Evolutionary conservation across 2,329 filamentous ascomycete species (phyloP).

Genomic region (Volutella citrinella): DNA sequence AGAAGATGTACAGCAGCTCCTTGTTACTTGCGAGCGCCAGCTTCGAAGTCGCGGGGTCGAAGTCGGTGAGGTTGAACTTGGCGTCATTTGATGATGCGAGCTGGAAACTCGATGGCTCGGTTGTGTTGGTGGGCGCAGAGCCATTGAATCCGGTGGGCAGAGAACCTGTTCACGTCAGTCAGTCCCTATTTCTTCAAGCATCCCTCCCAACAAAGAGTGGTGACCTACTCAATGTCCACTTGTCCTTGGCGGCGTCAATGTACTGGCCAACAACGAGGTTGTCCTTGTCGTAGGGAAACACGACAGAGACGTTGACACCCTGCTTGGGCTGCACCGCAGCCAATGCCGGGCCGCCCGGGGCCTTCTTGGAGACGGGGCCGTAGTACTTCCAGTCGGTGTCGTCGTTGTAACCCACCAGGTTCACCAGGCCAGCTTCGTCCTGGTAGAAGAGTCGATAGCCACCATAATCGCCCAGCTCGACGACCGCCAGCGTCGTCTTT

Average conservation of each 20-base stretch:
- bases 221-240: no score
- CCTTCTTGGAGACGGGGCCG: conserved; percentile 14
- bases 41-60: no score
- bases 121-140: no score
- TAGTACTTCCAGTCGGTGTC: conserved; percentile 18
- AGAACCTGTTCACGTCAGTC: no score
- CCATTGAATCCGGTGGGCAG: no score
- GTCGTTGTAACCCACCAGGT: conserved; percentile 17
- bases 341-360: conserved; percentile 6
- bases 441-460: conserved; percentile 18
- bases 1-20: no score
- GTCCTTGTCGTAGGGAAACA: conserved; percentile 13
- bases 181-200: no score
- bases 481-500: conserved; percentile 13
- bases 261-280: conserved; percentile 10
- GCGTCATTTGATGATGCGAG: no score
- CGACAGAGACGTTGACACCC: conserved; percentile 15
- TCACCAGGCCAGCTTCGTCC: conserved; percentile 12
- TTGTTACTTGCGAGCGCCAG: no score
- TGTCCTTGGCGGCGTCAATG: conserved; percentile 2
- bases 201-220: no score
- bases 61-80: no score
- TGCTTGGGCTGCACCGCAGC: conserved; percentile 6
- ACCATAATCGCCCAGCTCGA: conserved; percentile 15
- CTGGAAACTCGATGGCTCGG: no score